Conservation (phyloP, 1,284 basidiomycete species). For the Austroboletus rostrupii region DNA sequence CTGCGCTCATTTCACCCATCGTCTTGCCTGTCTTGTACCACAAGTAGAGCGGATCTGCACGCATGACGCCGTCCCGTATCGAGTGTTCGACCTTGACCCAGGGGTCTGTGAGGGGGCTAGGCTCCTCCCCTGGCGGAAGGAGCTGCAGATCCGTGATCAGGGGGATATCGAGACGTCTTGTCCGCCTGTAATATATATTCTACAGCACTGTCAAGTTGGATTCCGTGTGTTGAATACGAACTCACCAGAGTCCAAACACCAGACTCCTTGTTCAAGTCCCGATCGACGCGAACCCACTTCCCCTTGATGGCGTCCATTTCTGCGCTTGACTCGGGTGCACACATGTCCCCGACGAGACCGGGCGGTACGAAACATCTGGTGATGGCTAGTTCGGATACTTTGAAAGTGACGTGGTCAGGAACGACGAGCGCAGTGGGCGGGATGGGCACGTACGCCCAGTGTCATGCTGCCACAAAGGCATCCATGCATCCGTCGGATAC, state of each 20-base stretch:
- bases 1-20: conserved; percentile 49
- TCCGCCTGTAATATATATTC: conserved; percentile 82
- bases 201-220: conserved; percentile 27
- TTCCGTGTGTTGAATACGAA: neutral
- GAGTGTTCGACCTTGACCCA: conserved; percentile 63
- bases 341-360: conserved; percentile 50
- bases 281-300: conserved; percentile 82
- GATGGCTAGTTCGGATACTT: conserved; percentile 79
- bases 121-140: conserved; percentile 47
- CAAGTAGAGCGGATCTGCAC: conserved; percentile 52
- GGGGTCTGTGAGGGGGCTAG: conserved; percentile 37
- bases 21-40: conserved; percentile 76
- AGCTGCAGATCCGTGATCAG: conserved; percentile 62
- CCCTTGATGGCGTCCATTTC: conserved; percentile 78
- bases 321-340: conserved; percentile 63
- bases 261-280: conserved; percentile 69
- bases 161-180: conserved; percentile 72
- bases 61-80: conserved; percentile 51
- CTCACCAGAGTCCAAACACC: conserved; percentile 60
- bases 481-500: conserved; percentile 79
- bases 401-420: conserved; percentile 1
- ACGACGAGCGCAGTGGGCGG: neutral
- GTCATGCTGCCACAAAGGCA: conserved; percentile 75
- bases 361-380: conserved; percentile 70
- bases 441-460: conserved; percentile 64